A percentile compares a stretch with the other conserved stretches of the same genome.
These are phyloP conservation scores for Ustilago curta DNA, from an alignment of 1,284 basidiomycete genomes.

Conservation along the genomic window DNA sequence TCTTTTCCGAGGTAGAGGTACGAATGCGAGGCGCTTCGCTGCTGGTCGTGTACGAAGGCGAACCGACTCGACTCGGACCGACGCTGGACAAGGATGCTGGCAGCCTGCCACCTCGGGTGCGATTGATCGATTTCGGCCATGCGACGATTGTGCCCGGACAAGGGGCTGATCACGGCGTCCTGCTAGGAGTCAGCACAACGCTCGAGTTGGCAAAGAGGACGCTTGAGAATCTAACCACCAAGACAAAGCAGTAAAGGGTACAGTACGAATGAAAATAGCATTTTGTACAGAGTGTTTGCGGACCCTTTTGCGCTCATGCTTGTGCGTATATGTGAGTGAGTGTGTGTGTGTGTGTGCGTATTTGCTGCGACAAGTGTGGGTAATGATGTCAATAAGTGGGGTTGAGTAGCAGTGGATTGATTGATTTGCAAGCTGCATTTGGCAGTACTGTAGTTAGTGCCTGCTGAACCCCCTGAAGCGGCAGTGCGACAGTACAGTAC, in stretches of 20 bases:
- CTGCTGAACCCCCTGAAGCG: not conserved
- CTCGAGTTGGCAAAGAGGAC: constrained; percentile 17
- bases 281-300: no score
- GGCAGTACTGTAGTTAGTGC: no score
- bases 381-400: no score
- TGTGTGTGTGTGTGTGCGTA: no score
- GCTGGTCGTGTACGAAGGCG: constrained; percentile 86
- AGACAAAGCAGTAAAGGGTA: not conserved
- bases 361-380: no score
- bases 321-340: no score
- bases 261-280: no score
- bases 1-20: constrained; percentile 76
- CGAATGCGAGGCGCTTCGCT: constrained; percentile 85
- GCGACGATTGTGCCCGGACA: constrained; percentile 78
- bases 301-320: no score
- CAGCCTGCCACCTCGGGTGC: constrained; percentile 71
- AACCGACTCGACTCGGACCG: constrained; percentile 72
- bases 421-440: no score
- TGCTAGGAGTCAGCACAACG: constrained; percentile 79
- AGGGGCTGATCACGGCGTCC: constrained; percentile 83
- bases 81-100: not conserved
- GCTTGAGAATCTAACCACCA: constrained; percentile 9
- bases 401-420: no score
- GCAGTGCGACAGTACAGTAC: not conserved
- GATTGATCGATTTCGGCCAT: constrained; percentile 94